Evolutionary conservation across 1,139 yeast genomes (phyloP).

Genomic region (Pneumocystis oryctolagi): DNA sequence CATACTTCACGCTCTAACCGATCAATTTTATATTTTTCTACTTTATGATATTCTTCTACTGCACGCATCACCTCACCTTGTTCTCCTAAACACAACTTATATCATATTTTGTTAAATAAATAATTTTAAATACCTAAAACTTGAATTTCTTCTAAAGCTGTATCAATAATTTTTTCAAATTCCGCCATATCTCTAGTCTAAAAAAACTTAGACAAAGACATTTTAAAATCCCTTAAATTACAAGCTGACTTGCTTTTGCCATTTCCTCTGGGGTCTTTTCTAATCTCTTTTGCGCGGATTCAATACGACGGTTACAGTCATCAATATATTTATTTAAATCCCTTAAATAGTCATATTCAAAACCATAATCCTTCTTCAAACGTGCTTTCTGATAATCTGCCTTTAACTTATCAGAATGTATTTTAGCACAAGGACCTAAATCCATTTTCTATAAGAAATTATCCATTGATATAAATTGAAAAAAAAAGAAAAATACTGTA

Average conservation of each 20-base stretch:
- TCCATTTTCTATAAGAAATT: slow-evolving; percentile 39
- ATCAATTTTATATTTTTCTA: slow-evolving; percentile 27
- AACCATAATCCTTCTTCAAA: slow-evolving; percentile 43
- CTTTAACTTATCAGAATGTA: slow-evolving; percentile 64
- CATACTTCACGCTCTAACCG: slow-evolving; percentile 20
- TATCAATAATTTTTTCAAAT: slow-evolving; percentile 25
- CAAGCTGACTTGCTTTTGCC: slow-evolving; percentile 33
- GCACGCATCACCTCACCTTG: slow-evolving; percentile 41
- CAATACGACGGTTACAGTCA: slow-evolving; percentile 56
- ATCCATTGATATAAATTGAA: not conserved
- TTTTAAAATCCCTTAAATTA: not conserved
- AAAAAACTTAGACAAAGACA: not conserved
- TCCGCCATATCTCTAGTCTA: slow-evolving; percentile 15
- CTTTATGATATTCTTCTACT: slow-evolving; percentile 31
- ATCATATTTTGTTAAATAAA: not conserved
- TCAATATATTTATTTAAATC: slow-evolving; percentile 41
- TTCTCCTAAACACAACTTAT: slow-evolving; percentile 26
- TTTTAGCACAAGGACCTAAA: slow-evolving; percentile 62
- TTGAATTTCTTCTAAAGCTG: not conserved
- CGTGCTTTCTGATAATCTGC: slow-evolving; percentile 49
- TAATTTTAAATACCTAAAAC: not conserved
- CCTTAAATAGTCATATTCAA: slow-evolving; percentile 36
- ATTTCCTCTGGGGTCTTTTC: slow-evolving; percentile 71
- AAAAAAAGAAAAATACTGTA: not conserved
- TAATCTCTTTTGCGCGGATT: slow-evolving; percentile 48